Conservation (phyloP, 2,329 filamentous ascomycete genomes). For the Aspergillus hiratsukae region DNA sequence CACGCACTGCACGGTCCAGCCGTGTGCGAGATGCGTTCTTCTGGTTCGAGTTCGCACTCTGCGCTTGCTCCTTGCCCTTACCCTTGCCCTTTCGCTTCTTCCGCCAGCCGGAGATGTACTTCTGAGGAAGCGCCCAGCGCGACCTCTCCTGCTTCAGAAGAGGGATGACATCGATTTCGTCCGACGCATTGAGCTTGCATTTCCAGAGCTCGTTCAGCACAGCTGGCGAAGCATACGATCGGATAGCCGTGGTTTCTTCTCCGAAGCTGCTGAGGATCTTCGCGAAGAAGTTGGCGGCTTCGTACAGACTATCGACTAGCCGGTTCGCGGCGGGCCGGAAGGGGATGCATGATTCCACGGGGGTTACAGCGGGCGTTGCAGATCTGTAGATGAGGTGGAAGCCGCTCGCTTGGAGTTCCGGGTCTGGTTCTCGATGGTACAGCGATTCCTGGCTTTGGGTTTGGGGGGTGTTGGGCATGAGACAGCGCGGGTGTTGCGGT, state of each 20-base stretch:
- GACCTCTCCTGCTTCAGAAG: not conserved
- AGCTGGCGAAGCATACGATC: not conserved
- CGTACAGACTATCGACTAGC: conserved; percentile 10
- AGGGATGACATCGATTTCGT: not conserved
- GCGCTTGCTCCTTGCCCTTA: not conserved
- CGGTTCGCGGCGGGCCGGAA: conserved; percentile 12
- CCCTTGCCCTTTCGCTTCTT: not conserved
- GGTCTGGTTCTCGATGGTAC: not conserved
- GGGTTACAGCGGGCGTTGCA: not conserved
- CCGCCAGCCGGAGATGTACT: not conserved
- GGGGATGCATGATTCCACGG: not conserved
- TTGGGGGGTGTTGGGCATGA: not conserved
- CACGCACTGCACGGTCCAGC: not conserved
- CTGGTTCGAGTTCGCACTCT: not conserved
- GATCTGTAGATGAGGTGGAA: not conserved
- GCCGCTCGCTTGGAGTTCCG: not conserved
- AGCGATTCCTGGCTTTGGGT: not conserved
- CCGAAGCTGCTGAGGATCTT: conserved; percentile 9
- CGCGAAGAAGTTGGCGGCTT: conserved; percentile 17
- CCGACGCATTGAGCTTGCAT: not conserved
- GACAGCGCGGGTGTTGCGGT: not conserved
- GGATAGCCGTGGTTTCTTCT: conserved; percentile 2
- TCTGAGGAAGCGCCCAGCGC: not conserved
- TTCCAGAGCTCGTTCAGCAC: conserved; percentile 6
- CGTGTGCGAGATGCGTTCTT: not conserved